Conservation (phyloP, 257 asterid species). For the Nicotiana tomentosiformis region DNA sequence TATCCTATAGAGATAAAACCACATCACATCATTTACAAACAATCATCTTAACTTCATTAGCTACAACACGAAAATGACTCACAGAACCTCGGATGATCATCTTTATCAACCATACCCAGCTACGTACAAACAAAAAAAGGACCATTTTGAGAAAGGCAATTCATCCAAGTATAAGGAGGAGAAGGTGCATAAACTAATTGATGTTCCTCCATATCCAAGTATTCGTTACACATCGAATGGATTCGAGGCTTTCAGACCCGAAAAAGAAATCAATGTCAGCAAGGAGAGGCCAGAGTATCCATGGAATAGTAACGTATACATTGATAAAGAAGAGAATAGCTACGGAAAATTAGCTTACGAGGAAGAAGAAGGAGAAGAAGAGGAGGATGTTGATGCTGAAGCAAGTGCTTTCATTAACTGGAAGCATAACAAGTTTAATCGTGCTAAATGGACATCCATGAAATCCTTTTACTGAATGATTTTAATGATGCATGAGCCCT, state of each 20-base stretch:
- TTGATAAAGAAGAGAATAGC: background rate
- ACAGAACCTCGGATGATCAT: background rate
- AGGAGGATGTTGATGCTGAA: background rate
- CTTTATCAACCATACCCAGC: background rate
- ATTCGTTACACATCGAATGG: background rate
- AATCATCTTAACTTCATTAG: background rate
- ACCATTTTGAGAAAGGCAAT: background rate
- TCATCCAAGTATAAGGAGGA: background rate
- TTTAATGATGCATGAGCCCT: background rate
- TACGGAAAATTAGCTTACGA: background rate
- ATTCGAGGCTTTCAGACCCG: background rate
- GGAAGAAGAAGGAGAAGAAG: background rate
- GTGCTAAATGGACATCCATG: background rate
- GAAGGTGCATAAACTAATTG: background rate
- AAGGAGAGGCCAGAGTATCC: background rate
- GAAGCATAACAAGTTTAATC: background rate
- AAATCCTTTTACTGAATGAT: background rate
- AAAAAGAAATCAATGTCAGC: background rate
- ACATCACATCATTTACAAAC: background rate
- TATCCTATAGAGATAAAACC: background rate
- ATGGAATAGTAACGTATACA: background rate
- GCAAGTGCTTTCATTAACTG: background rate
- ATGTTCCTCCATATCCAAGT: constrained; percentile 7
- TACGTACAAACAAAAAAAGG: background rate
- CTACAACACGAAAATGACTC: background rate